Base-by-base conservation (phyloP, 768 basidiomycete genomes). In the Trametes elegans region DNA sequence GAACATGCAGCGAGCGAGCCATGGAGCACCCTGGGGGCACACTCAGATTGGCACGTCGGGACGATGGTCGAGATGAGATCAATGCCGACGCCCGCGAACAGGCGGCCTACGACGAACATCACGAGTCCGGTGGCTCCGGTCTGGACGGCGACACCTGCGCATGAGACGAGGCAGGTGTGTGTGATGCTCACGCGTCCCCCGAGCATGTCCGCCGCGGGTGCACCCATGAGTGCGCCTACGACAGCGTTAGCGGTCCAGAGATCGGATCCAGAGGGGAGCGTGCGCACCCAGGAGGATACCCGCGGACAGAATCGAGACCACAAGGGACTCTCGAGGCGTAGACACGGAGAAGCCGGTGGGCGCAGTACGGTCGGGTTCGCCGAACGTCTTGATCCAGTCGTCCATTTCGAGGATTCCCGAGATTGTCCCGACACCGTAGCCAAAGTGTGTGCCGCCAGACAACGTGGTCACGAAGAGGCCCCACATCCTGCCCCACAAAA, bases 381-480 rank as follows among this genome's bases (percentile, higher is more conserved):
- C 64, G 43, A 53, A 67, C 8, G 64, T 52, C 47, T 66, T 62
- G 57, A 84, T 68, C 76, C 80, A 82, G 64, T 82, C 69, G 61
- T 73, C 61, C 80, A 87, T 87, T 46, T 75, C 80, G 43, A 80
- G 81, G 65, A 90, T 74, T 69, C 90, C 91, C 54, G 79, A 80
- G 73, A 92, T 90, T 59, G 81, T 81, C 63, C 91, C 91, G 40
- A 90, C 88, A 69, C 92, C 90, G 68, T 90, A 93, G 46, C 49
- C 49, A 19, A 51, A 51, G 10, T 41, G 39, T 40, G 42, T 51
- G 28, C 49, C 49, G 11, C 49, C 71, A 16, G 71, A 71, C 39
- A 73, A 73, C 18, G 59, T 34, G 9, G 68, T 70, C 67, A 72
- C 70, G 49, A 70, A 45, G 58, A 72, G 66, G 19, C 70, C 71